Evolutionary conservation across 192 early-diverging fungal species (phyloP).

Genomic region (Pilobolus umbonatus): DNA sequence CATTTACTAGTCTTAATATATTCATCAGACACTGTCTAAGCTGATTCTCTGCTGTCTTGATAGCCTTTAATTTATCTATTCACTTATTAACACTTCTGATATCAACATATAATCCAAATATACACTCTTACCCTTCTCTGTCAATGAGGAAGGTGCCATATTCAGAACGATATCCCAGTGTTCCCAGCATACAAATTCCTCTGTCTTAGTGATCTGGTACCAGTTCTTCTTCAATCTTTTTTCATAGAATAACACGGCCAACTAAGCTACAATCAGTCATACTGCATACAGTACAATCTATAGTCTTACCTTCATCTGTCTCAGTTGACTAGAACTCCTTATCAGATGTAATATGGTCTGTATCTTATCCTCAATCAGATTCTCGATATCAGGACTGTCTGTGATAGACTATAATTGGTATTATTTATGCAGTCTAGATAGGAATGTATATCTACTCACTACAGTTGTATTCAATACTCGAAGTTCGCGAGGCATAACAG

Average conservation of each 20-base stretch:
- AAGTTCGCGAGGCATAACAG: conserved; percentile 49
- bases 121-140: conserved; percentile 41
- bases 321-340: conserved; percentile 28
- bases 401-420: conserved; percentile 40
- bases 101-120: background rate
- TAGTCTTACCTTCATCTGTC: conserved; percentile 45
- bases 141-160: conserved; percentile 35
- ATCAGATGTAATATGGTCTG: conserved; percentile 38
- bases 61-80: conserved; percentile 41
- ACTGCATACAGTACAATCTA: too few species aligned
- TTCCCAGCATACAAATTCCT: conserved; percentile 58
- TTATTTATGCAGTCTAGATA: background rate
- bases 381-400: conserved; percentile 49
- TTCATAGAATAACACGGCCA: conserved; percentile 58
- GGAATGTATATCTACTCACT: conserved; percentile 29
- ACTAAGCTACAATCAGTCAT: conserved; percentile 25
- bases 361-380: conserved; percentile 46
- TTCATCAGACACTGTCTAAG: conserved; percentile 41
- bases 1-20: conserved; percentile 54
- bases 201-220: conserved; percentile 48
- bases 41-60: conserved; percentile 41
- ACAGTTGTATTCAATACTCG: conserved; percentile 50
- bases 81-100: background rate
- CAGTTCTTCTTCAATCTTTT: conserved; percentile 56
- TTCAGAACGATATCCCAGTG: conserved; percentile 55